Evolutionary conservation across 495 filamentous ascomycete species (phyloP).

Genomic region (Penicillium paxilli): DNA sequence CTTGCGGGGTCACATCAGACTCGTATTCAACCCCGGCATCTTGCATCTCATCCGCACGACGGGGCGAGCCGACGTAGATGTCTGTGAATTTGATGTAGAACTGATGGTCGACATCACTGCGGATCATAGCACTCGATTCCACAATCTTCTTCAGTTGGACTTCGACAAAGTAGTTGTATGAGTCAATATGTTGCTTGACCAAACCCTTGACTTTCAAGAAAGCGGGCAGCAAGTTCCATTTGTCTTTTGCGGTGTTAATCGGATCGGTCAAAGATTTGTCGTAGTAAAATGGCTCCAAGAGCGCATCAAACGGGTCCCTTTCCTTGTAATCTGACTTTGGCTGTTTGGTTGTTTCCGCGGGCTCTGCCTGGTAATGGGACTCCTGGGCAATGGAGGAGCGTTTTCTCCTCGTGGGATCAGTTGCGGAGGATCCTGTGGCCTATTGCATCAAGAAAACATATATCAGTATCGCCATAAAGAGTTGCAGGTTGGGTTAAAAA

Average conservation of each 20-base stretch:
- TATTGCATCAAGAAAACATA: background rate
- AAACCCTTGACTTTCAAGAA: constrained; percentile 97
- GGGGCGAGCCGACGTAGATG: constrained; percentile 78
- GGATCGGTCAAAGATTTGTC: constrained; percentile 91
- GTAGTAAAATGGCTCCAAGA: constrained; percentile 94
- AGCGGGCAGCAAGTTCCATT: constrained; percentile 94
- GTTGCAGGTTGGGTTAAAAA: constrained; percentile 12
- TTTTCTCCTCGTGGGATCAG: constrained; percentile 13
- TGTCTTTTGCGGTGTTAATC: constrained; percentile 89
- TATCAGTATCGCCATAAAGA: constrained; percentile 2
- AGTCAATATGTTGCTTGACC: constrained; percentile 97
- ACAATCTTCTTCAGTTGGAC: constrained; percentile 96
- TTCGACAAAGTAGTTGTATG: constrained; percentile 95
- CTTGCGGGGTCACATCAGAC: constrained; percentile 75
- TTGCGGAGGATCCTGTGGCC: constrained; percentile 5
- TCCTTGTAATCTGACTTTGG: constrained; percentile 30
- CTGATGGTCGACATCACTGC: constrained; percentile 82
- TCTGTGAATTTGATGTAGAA: constrained; percentile 90
- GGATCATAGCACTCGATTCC: constrained; percentile 77
- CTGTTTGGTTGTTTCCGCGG: constrained; percentile 1
- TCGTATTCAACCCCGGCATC: constrained; percentile 56
- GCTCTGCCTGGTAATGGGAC: constrained; percentile 5
- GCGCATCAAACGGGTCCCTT: constrained; percentile 70
- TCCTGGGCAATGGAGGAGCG: constrained; percentile 20
- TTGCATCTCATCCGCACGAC: constrained; percentile 66